phyloP scores from a whole-genome alignment of 805 yeast genomes.

The Sugiyamaella floridensis region DNA sequence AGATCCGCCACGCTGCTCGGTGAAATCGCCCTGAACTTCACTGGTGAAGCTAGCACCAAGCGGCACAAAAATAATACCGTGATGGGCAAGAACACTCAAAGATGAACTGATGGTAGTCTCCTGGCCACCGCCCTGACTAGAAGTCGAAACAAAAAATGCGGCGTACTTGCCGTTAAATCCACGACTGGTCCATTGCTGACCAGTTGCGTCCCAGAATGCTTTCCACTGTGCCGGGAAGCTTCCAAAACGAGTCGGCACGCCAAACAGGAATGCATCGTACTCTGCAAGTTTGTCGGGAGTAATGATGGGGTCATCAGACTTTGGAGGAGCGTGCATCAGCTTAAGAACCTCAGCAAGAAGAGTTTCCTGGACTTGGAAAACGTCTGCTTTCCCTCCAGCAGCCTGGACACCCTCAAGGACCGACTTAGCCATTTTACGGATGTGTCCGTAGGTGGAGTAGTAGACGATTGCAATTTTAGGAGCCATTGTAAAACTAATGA shows the following conservation, averaged over 20 bases:
- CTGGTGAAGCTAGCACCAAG: slow-evolving; percentile 61
- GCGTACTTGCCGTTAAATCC: slow-evolving; percentile 65
- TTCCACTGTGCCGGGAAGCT: slow-evolving; percentile 69
- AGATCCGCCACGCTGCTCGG: slow-evolving; percentile 74
- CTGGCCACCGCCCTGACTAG: slow-evolving; percentile 73
- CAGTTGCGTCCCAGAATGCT: slow-evolving; percentile 71
- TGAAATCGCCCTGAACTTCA: slow-evolving; percentile 47
- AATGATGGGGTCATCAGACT: slow-evolving; percentile 46
- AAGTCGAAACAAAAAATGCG: slow-evolving; percentile 68
- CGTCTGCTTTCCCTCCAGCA: slow-evolving; percentile 61
- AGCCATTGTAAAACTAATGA: slow-evolving; percentile 5
- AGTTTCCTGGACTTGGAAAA: slow-evolving; percentile 79
- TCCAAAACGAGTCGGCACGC: slow-evolving; percentile 78
- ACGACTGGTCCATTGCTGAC: slow-evolving; percentile 69
- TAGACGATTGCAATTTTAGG: slow-evolving; percentile 66
- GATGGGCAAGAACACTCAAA: slow-evolving; percentile 59
- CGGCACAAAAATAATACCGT: slow-evolving; percentile 73
- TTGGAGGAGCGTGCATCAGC: slow-evolving; percentile 56
- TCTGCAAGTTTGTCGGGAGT: slow-evolving; percentile 43
- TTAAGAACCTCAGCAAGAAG: slow-evolving; percentile 52
- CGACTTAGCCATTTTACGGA: slow-evolving; percentile 59
- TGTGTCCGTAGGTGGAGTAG: slow-evolving; percentile 78
- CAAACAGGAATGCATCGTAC: slow-evolving; percentile 71
- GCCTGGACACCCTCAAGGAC: slow-evolving; percentile 61
- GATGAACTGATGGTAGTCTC: slow-evolving; percentile 58